Base-by-base conservation (phyloP, 192 early-diverging fungal species). In the Podila epicladia region DNA sequence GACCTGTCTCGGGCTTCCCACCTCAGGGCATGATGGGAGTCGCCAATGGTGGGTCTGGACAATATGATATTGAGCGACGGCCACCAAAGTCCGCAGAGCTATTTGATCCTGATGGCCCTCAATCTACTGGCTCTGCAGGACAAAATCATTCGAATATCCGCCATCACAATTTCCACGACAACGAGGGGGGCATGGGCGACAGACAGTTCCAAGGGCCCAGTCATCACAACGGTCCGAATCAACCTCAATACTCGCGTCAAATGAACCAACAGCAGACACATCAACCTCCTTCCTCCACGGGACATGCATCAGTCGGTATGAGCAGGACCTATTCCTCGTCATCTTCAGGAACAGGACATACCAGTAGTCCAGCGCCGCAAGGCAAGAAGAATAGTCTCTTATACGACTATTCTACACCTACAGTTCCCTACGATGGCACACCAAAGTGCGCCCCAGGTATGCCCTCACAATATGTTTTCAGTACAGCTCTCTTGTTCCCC, bases 21-120 rank as follows among this genome's bases (percentile, higher is more conserved):
- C n/a, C n/a, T 31, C 22, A 31, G 58, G 58, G 24, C 58, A 19
- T 60, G 26, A 60, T 60, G 26, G 26, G 26, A 19, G 6, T 26
- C 24, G 12, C 58, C 12, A 60, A 60, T 33, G 53, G 55, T 53
- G 77, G 71, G 20, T 41, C 65, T 28, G 32, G 2, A n/a, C 37
- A 67, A 55, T 80, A 73, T 33, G 71, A 73, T 51, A 35, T 80
- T 33, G 77, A 80, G 53, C 70, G 77, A 38, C 58, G 77, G 20
- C 77, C 77, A 50, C 77, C 77, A 1, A 80, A 80, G 19, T 80
- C 77, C 0, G 61, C 77, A 3, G 77, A 80, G 55, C 65, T 80
- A 0, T 80, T 80, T 60, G 71, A 80, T 45, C 77, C 77, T 2
- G 72, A 72, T 69, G 66, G 77, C 19, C 65, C 70, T 33, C 65